Base-by-base conservation (phyloP, 768 basidiomycete species). In the Boletus reticulatus region DNA sequence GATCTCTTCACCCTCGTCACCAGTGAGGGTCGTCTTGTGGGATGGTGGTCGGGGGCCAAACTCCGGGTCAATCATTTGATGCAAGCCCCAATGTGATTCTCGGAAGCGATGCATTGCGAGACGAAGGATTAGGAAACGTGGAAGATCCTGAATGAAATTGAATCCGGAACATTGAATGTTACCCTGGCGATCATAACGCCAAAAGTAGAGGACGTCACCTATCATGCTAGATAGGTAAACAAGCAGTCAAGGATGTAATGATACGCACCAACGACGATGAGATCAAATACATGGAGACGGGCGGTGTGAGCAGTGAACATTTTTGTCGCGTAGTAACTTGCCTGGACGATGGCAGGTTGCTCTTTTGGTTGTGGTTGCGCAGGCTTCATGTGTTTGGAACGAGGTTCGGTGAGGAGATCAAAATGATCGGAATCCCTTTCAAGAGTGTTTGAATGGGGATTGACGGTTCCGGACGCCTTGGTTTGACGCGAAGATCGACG, bases 121-220 rank as follows among this genome's bases (percentile, higher is more conserved):
- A 3, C 61, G 45, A 0, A 58, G 38, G 17, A 52, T 37, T 0
- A 62, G 42, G 2, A 60, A 62, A 1, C 46, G 55, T 1, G 59
- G 55, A 14, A 60, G 54, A 14, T 58, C 62, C 14, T 59, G 14
- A 4, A 63, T 49, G 22, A 56, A 52, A 20, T 63, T 62, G 6
- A 62, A 22, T 1, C 19, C 52, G 8, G 56, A 43, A 27, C 52
- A 59, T 39, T 54, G 54, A 19, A 61, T 55, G 1, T 19, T 11
- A 38, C 48, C 52, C 42, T 50, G 29, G 2, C 31, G 41, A 5
- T 50, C 49, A 34, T 50, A 50, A 1, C 29, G 19, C 49, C 49
- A 50, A 22, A 50, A 10, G 31, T 51, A 52, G 11, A 52, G 17
- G 9, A 58, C 10, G 8, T 51, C 48, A 11, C 37, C 53, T 53